Evolutionary conservation across 2,329 filamentous ascomycete genomes (phyloP), one percentile per base, ranked within the genome.

Genomic region (Epichloe aotearoae): DNA sequence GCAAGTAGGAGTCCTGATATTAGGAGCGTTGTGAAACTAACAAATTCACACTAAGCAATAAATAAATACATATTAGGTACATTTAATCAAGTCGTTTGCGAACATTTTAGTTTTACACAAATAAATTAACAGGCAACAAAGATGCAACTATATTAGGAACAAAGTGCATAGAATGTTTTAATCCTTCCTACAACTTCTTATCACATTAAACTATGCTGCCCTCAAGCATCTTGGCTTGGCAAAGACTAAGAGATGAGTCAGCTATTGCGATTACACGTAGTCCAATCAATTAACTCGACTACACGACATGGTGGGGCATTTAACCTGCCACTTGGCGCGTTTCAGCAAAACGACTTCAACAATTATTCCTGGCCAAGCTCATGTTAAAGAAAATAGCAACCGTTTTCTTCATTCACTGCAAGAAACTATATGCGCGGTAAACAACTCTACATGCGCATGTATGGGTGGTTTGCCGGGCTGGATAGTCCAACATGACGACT

Each of bases 401-500:
- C 5, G 19, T 26, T 39, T 15, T 8, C 36, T 30, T 10, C 26
- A 41, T 26, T 34, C 43, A 46, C 42, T 20, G 30, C 30, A 30
- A 14, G 17, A 17, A 30, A 57, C 56, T 66, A 57, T 40, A 66
- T 63, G 61, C 59, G 58, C 53, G 47, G 52, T 51, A 47, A 46
- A 47, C 50, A 52, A 55, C 54, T 37, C 45, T 50, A 30, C 44
- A 59, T 58, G 57, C 55, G 59, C 60, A 53, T 43, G 50, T 37
- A 53, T 58, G 60, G 60, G 61, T 58, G 47, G 51, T 51, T 53
- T 54, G 45, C 46, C 52, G 40, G 51, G 51, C 56, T 46, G 52
- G 50, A 49, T 52, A 53, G 58, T 56, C 56, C 66, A 83, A 72
- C 62, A 95, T 95, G 89, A 94, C 89, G 67, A 84, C 88, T 61